phyloP scores from a whole-genome alignment of 345 rosid genomes.

The Salix koriyanagi region DNA sequence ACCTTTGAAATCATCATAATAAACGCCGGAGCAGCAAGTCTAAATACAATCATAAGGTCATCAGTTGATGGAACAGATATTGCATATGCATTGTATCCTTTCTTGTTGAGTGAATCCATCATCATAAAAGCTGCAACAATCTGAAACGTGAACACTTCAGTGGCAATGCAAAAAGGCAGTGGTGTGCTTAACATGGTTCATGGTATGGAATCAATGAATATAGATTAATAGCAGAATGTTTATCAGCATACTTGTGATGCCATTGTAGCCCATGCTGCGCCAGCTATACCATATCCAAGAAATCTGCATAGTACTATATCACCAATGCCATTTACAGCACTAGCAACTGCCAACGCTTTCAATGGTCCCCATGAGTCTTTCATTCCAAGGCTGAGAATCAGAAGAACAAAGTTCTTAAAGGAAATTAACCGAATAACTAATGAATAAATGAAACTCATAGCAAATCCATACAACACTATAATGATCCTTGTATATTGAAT shows the following conservation, averaged over 20 bases:
- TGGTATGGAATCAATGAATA: no score
- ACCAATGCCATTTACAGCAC: slow-evolving; percentile 69
- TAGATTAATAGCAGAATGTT: background rate
- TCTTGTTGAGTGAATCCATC: slow-evolving; percentile 64
- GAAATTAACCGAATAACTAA: background rate
- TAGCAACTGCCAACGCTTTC: slow-evolving; percentile 74
- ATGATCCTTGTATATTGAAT: background rate
- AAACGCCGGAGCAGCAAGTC: slow-evolving; percentile 75
- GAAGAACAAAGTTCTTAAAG: background rate
- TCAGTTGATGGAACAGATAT: slow-evolving; percentile 54
- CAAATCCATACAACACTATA: background rate
- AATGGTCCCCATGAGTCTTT: slow-evolving; percentile 95
- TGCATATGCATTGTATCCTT: slow-evolving; percentile 63
- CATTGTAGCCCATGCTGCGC: slow-evolving; percentile 99
- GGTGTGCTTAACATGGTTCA: background rate
- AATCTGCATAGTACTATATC: slow-evolving; percentile 68
- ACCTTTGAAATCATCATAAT: slow-evolving; percentile 73
- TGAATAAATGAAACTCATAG: background rate
- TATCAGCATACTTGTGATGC: slow-evolving; percentile 66
- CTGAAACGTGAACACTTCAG: slow-evolving; percentile 26
- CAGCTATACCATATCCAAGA: slow-evolving; percentile 78
- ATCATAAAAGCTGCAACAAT: slow-evolving; percentile 79
- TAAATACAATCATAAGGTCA: slow-evolving; percentile 55
- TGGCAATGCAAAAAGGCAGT: background rate
- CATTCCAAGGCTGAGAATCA: slow-evolving; percentile 79